Percentiles rank a stretch among this genome's conserved stretches.
Evolutionary conservation across 805 yeast species (phyloP).

Genomic region (Torulaspora microellipsoides): DNA sequence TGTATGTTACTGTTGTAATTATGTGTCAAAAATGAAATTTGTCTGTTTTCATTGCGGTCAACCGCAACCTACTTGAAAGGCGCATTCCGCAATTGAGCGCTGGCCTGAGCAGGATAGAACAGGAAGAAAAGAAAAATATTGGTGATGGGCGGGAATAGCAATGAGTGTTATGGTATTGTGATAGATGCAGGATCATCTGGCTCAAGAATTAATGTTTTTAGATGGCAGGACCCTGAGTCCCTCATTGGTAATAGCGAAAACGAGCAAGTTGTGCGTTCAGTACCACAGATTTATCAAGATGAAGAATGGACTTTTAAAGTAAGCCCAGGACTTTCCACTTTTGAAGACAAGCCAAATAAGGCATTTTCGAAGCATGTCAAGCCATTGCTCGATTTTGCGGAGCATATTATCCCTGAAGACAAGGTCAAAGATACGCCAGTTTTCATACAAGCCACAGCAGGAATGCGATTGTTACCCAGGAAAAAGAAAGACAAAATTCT

Average conservation of each 20-base stretch:
- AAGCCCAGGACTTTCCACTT: constrained; percentile 83
- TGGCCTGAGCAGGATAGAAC: background rate
- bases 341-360: constrained; percentile 44
- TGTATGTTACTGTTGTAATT: too few relatives aligned
- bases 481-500: constrained; percentile 51
- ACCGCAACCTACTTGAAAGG: too few relatives aligned
- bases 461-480: constrained; percentile 75
- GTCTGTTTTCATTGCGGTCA: too few relatives aligned
- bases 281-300: constrained; percentile 63
- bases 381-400: constrained; percentile 63
- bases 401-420: constrained; percentile 59
- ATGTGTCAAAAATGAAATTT: too few relatives aligned
- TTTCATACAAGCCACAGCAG: constrained; percentile 93
- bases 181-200: constrained; percentile 97
- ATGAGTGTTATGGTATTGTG: constrained; percentile 68
- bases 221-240: constrained; percentile 59
- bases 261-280: constrained; percentile 42
- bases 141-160: constrained; percentile 2
- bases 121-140: background rate
- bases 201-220: constrained; percentile 77
- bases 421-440: constrained; percentile 70
- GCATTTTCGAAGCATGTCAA: constrained; percentile 72
- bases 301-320: constrained; percentile 66
- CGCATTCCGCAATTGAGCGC: background rate
- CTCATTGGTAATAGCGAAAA: constrained; percentile 14